Percentiles rank a stretch among this genome's conserved stretches.
phyloP scores from a whole-genome alignment of 345 rosid genomes.

The Punica granatum region DNA sequence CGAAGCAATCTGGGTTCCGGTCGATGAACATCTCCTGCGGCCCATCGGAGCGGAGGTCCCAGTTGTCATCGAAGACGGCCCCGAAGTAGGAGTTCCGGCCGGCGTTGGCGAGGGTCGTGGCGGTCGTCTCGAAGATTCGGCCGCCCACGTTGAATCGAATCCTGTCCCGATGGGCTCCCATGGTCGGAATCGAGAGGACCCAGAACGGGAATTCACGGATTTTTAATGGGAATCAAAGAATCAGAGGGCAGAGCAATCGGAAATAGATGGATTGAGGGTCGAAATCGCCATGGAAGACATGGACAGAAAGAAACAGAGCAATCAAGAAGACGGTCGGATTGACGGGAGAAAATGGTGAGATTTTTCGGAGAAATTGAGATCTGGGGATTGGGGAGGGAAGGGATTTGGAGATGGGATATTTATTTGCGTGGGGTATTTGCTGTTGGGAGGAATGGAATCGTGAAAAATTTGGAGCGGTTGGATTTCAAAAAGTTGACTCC shows the following conservation, averaged over 20 bases:
- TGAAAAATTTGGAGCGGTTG: constrained; percentile 21
- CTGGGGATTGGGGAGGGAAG: constrained; percentile 32
- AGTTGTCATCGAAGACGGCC: constrained; percentile 66
- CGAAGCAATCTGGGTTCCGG: constrained; percentile 85
- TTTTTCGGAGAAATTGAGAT: constrained; percentile 22
- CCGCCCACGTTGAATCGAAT: constrained; percentile 90
- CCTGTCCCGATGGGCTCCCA: constrained; percentile 69
- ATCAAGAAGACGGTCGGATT: neutral
- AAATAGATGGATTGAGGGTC: neutral
- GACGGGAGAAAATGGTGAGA: neutral
- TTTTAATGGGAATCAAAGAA: neutral
- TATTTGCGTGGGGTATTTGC: constrained; percentile 17
- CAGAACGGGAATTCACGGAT: neutral
- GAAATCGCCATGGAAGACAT: constrained; percentile 6
- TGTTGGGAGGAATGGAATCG: constrained; percentile 18
- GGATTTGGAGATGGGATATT: constrained; percentile 25
- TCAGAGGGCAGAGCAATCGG: neutral
- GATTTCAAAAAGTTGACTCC: constrained; percentile 17
- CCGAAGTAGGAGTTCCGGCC: constrained; percentile 90
- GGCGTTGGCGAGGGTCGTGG: constrained; percentile 87
- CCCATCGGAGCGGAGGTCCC: constrained; percentile 38
- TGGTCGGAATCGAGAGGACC: constrained; percentile 13
- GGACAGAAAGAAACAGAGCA: neutral
- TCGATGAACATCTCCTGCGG: constrained; percentile 55
- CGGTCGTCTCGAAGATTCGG: constrained; percentile 77